Conservation (phyloP, 1,284 basidiomycete species). For the Rhodotorula sp. region DNA sequence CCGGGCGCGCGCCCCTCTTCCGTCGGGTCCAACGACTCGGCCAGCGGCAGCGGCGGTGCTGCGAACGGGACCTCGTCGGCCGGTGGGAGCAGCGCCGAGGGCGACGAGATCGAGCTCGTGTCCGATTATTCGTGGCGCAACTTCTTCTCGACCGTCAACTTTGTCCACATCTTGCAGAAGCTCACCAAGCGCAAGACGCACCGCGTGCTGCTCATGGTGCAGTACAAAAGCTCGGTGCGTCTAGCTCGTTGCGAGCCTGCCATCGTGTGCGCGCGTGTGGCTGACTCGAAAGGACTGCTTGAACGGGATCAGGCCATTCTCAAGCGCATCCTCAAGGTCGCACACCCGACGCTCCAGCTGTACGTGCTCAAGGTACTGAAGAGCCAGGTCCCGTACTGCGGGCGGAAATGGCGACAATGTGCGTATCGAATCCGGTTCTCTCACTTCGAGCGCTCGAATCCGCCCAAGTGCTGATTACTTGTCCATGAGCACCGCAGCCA, state of each 20-base stretch:
- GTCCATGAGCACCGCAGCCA: constrained; percentile 60
- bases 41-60: not conserved
- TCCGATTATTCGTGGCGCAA: constrained; percentile 97
- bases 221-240: constrained; percentile 94
- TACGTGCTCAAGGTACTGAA: constrained; percentile 98
- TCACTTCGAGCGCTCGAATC: fast-evolving
- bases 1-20: not conserved
- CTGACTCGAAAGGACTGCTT: no score
- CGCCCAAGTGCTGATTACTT: not conserved
- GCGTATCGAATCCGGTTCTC: constrained; percentile 45
- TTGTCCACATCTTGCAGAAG: constrained; percentile 97
- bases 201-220: constrained; percentile 91
- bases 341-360: constrained; percentile 89
- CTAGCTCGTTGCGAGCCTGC: no score
- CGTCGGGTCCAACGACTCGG: not conserved
- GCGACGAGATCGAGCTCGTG: constrained; percentile 86
- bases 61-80: not conserved
- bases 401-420: constrained; percentile 98
- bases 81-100: constrained; percentile 48
- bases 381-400: constrained; percentile 97
- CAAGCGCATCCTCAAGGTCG: constrained; percentile 89
- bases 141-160: constrained; percentile 97
- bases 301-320: constrained; percentile 70
- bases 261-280: not conserved
- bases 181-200: constrained; percentile 92